Evolutionary conservation across 2,329 filamentous ascomycete species (phyloP).

Genomic region (Elsinoe ampelina): DNA sequence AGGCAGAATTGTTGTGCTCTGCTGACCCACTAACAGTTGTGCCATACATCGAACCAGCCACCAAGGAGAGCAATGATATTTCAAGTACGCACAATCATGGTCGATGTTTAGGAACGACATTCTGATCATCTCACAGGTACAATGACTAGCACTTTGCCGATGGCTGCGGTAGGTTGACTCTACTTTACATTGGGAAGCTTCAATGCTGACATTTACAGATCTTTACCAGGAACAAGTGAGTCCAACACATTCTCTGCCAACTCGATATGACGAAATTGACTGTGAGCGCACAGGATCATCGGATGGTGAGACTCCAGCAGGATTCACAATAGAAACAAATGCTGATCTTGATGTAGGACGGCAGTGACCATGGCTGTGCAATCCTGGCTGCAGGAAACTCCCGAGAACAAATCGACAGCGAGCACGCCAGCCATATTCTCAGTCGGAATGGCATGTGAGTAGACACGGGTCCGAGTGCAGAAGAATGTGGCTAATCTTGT

Average conservation of each 20-base stretch:
- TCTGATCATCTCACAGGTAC: constrained; percentile 37
- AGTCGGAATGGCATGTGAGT: constrained; percentile 69
- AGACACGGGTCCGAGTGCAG: background rate
- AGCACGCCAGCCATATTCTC: constrained; percentile 65
- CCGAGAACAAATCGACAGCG: constrained; percentile 53
- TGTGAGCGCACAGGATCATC: background rate
- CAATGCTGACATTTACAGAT: constrained; percentile 45
- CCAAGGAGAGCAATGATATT: constrained; percentile 58
- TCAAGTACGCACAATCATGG: constrained; percentile 44
- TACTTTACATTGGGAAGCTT: constrained; percentile 17
- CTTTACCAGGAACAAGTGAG: constrained; percentile 79
- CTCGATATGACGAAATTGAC: background rate
- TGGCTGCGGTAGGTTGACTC: constrained; percentile 61
- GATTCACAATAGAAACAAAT: background rate
- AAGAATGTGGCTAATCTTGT: constrained; percentile 12
- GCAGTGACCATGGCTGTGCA: constrained; percentile 66
- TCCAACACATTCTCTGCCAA: constrained; percentile 17
- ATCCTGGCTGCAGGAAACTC: constrained; percentile 67
- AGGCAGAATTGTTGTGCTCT: constrained; percentile 14
- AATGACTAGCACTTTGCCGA: constrained; percentile 72
- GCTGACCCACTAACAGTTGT: constrained; percentile 53
- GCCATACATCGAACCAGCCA: constrained; percentile 69
- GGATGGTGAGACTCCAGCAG: background rate
- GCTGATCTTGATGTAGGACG: constrained; percentile 41
- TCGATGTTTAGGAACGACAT: constrained; percentile 19